phyloP scores from a whole-genome alignment of 2,329 filamentous ascomycete species.

The Aspergillus brasiliensis region DNA sequence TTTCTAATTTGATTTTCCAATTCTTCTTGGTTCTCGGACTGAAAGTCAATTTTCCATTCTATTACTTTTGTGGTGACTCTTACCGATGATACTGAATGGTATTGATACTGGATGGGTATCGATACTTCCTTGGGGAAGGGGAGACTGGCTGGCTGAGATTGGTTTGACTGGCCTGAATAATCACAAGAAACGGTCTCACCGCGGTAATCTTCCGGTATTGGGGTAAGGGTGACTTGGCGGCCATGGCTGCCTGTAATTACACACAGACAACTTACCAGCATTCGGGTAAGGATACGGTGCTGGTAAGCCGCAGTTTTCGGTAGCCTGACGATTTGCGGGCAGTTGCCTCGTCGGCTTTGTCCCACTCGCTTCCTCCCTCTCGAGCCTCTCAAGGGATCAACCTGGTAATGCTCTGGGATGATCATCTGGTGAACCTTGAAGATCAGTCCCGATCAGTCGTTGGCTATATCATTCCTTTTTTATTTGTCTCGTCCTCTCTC shows the following conservation, averaged over 20 bases:
- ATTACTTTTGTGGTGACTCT: too few species aligned
- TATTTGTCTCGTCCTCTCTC: background rate
- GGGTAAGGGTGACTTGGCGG: background rate
- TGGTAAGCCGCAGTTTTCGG: background rate
- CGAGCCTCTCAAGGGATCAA: background rate
- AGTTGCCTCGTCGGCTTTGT: constrained; percentile 2
- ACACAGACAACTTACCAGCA: too few species aligned
- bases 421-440: background rate
- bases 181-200: background rate
- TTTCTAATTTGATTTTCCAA: too few species aligned
- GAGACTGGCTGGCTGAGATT: background rate
- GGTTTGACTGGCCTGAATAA: background rate
- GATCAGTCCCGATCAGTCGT: constrained; percentile 2
- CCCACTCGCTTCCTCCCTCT: background rate
- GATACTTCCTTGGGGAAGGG: background rate
- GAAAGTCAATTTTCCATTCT: too few species aligned
- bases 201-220: background rate
- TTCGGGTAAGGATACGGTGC: too few species aligned
- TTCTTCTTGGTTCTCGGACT: too few species aligned
- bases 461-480: background rate
- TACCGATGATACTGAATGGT: too few species aligned
- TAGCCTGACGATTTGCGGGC: constrained; percentile 1
- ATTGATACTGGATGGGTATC: too few species aligned
- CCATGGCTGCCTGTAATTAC: too few species aligned
- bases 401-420: background rate